Percentiles rank a stretch among this genome's conserved stretches.
These are phyloP conservation scores for Malbranchea zuffiana DNA, from an alignment of 2,329 filamentous ascomycete genomes.

Conservation along the genomic window DNA sequence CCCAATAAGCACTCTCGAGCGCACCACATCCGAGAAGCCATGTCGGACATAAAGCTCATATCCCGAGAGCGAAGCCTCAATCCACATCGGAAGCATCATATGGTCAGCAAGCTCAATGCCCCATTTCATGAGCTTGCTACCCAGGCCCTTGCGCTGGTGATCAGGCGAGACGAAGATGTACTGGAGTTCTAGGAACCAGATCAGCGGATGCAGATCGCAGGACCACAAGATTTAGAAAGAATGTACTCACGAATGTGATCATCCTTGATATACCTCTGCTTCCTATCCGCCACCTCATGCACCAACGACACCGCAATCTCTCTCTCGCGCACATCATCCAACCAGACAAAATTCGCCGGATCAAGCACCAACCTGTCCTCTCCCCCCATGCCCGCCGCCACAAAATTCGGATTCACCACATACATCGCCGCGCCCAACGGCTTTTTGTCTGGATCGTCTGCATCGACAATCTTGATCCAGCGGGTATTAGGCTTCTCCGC, in stretches of 20 bases:
- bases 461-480: conserved; percentile 14
- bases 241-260: conserved; percentile 14
- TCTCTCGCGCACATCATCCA: conserved; percentile 12
- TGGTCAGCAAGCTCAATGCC: conserved; percentile 13
- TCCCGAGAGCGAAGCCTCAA: conserved; percentile 10
- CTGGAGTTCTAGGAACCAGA: conserved; percentile 10
- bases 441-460: conserved; percentile 4
- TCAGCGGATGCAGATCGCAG: not conserved
- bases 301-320: conserved; percentile 7
- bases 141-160: conserved; percentile 14
- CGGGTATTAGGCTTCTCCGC: conserved; percentile 2
- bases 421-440: conserved; percentile 12
- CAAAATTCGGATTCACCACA: conserved; percentile 9
- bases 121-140: conserved; percentile 14
- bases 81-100: conserved; percentile 15
- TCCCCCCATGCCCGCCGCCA: not conserved
- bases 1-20: conserved; percentile 7
- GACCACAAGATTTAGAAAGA: not conserved
- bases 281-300: conserved; percentile 11
- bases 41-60: conserved; percentile 9
- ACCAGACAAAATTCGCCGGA: conserved; percentile 11
- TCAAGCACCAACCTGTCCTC: conserved; percentile 3
- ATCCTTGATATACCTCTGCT: conserved; percentile 9
- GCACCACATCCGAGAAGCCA: conserved; percentile 11
- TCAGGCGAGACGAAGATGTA: conserved; percentile 15